Evolutionary conservation across 2,329 filamentous ascomycete species (phyloP), one percentile per base, ranked within the genome.

Genomic region (Mollisiaceae sp.): DNA sequence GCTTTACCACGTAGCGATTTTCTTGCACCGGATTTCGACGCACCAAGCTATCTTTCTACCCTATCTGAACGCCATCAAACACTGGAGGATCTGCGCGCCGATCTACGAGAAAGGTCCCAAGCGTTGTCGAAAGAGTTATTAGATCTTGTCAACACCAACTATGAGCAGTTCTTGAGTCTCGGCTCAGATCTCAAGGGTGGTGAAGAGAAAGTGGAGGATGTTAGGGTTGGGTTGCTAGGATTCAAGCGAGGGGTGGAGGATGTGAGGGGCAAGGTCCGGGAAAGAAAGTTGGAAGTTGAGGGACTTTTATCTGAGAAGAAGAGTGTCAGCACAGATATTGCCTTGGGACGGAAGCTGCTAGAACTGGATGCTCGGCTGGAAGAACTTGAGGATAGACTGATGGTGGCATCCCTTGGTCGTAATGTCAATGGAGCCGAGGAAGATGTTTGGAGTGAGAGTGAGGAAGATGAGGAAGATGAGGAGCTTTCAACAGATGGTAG

Each of bases 101-200:
- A 99, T 75, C 83, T 99, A 18, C 89, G 94, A 54, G 87, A 93
- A 65, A 86, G 96, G 60, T 92, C 89, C 71, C 87, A 91, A 71
- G 85, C 90, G 22, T 89, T 99, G 67, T 91, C 89, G 74, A 87
- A 90, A 68, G 95, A 99, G 80, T 84, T 99, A 2, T 84, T 99
- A 20, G 94, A 97, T 79, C 86, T 99, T 8, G 95, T 99, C 70
- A 99, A 99, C 76, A 86, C 90, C 60, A 97, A 99, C 78, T 98
- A 99, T 77, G 90, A 93, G 57, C 91, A 94, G 64, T 99, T 99
- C 73, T 79, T 99, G 4, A 89, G 89, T 0, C 80, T 99, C 0
- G 96, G 95, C 0, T 88, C 86, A 56, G 91, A 93, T 72, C 80
- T 99, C 52, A 87, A 88, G 62, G 94, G 94, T 2, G 96, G 96